Percentiles rank a stretch among this genome's conserved stretches.
phyloP scores from a whole-genome alignment of 148 eudicot genomes.

The Heliamphora exappendiculata region DNA sequence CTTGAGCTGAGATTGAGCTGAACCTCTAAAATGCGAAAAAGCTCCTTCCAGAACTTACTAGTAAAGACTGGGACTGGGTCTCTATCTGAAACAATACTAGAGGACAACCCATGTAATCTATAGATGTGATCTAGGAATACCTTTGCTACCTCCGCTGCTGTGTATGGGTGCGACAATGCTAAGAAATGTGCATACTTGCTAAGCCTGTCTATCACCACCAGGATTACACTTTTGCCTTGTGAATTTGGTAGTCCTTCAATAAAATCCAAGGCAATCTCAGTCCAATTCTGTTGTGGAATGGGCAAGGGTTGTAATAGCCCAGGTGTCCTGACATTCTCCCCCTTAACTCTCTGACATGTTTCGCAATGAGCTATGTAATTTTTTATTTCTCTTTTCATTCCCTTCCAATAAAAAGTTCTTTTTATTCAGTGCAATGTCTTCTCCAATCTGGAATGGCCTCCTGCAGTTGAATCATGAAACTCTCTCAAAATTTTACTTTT shows the following conservation, averaged over 20 bases:
- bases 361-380: background rate
- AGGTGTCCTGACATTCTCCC: background rate
- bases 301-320: background rate
- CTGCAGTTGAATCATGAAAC: background rate
- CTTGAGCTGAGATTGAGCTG: background rate
- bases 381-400: background rate
- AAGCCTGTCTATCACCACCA: background rate
- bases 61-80: background rate
- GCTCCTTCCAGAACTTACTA: background rate
- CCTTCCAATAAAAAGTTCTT: background rate
- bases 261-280: background rate
- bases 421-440: background rate
- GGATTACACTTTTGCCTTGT: background rate
- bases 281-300: background rate
- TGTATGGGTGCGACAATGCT: background rate
- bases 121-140: background rate
- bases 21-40: background rate
- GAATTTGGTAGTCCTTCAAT: background rate
- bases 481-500: background rate
- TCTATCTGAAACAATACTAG: background rate
- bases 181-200: background rate
- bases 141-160: background rate
- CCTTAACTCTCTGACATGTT: background rate
- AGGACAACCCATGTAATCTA: background rate
- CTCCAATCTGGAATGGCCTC: background rate